Evolutionary conservation across 139 green algal species (phyloP).

Genomic region (Chlorella vulgaris): DNA sequence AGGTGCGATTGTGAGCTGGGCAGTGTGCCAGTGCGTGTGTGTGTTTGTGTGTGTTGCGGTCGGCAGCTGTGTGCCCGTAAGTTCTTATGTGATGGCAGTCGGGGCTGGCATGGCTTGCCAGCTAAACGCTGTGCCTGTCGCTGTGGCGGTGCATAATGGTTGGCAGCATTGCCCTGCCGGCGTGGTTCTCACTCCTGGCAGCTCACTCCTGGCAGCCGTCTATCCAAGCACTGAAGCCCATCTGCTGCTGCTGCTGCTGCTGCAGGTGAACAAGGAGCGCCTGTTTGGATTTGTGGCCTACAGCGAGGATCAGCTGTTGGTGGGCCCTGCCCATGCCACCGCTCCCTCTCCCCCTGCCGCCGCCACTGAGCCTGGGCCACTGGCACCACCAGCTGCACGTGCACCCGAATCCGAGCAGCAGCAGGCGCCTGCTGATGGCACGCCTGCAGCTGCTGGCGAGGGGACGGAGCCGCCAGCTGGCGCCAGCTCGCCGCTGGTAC

Average conservation of each 20-base stretch:
- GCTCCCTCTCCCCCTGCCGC: neutral
- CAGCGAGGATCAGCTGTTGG: neutral
- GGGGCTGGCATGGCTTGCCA: no score
- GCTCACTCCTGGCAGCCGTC: no score
- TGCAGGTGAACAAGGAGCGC: conserved; percentile 22
- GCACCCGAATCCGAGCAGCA: neutral
- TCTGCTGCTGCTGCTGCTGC: neutral
- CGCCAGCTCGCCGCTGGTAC: no score
- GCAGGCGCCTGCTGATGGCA: neutral
- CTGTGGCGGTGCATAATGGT: no score
- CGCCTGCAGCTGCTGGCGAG: neutral
- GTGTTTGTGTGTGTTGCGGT: neutral
- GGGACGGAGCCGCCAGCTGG: neutral
- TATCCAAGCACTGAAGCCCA: neutral
- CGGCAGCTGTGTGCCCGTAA: no score
- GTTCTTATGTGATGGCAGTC: no score
- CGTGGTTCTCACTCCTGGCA: no score
- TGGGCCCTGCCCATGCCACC: neutral
- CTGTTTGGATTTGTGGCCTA: conserved; percentile 47
- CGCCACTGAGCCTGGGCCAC: no score
- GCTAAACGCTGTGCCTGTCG: no score
- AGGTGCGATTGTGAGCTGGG: neutral
- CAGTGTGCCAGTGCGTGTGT: neutral
- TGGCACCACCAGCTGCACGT: no score
- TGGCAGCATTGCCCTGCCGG: no score